Base-by-base conservation (phyloP, 2,329 filamentous ascomycete genomes). In the Cytospora mali region DNA sequence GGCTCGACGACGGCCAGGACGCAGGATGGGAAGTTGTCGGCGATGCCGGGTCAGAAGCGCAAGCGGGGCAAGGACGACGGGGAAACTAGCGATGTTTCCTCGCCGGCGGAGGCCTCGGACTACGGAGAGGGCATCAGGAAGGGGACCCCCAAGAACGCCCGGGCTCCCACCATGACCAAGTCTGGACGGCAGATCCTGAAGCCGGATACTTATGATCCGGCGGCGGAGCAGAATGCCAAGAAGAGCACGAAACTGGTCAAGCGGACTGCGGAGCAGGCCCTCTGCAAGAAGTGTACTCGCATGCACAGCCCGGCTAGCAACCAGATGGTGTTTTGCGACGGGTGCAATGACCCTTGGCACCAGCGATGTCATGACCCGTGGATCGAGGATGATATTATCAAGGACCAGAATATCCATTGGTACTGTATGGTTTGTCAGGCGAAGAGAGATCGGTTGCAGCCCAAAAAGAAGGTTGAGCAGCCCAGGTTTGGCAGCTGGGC, bases 321-420 rank as follows among this genome's bases (percentile, higher is more conserved):
- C 75, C 85, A 88, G 76, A 93, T 96, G 72, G 91, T 95, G 3
- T 92, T 93, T 74, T 96, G 92, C 76, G 90, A 94, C 75, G 87
- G 87, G 18, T 96, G 92, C 77, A 91, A 92, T 72, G 81, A 82
- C 31, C 85, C 88, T 49, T 96, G 92, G 84, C 92, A 96, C 74
- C 90, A 93, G 73, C 85, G 86, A 69, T 96, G 92, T 71, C 91
- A 96, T 73, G 84, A 90, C 63, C 91, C 91, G 1, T 83, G 84
- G 10, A 91, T 96, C 64, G 81, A 83, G n/a, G 84, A 88, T 65
- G 84, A 88, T 21, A 85, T 89, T 23, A 84, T 93, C 53, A 81
- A 81, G 39, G 83, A 91, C 64, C 80, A 87, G 66, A 84, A 85
- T 66, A 84, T 84, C 64, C 85, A 88, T 67, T 95, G 91, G 91